These are phyloP conservation scores for Boletus vinaceobasis DNA, from an alignment of 768 basidiomycete genomes.

Conservation along the genomic window DNA sequence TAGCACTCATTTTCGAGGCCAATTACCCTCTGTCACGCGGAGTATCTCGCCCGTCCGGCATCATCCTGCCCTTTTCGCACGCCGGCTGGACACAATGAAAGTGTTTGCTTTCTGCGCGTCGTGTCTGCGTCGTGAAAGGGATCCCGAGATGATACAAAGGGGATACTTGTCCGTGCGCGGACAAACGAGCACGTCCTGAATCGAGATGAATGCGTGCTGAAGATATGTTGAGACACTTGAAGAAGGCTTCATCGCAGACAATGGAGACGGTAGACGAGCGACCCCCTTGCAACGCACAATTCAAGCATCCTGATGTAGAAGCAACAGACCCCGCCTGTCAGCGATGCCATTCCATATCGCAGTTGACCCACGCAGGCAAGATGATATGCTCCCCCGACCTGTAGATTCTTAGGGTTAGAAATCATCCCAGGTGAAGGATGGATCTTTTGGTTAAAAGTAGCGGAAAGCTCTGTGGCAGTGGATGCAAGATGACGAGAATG, in stretches of 20 bases:
- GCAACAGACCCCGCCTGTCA: slow-evolving; percentile 12
- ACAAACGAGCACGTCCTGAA: slow-evolving; percentile 12
- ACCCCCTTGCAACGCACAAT: slow-evolving; percentile 11
- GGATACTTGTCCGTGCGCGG: slow-evolving; percentile 41
- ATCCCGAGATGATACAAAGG: slow-evolving; percentile 52
- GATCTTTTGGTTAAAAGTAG: slow-evolving; percentile 51
- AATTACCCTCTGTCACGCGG: slow-evolving; percentile 11
- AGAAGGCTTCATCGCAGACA: slow-evolving; percentile 40
- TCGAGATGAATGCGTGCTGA: slow-evolving; percentile 46
- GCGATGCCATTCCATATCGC: slow-evolving; percentile 22
- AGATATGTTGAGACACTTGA: slow-evolving; percentile 42
- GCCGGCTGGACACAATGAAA: slow-evolving; percentile 23
- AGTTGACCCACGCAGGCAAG: slow-evolving; percentile 21
- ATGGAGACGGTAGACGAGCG: slow-evolving; percentile 22
- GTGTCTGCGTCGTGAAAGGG: slow-evolving; percentile 31
- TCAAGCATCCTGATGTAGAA: slow-evolving; percentile 1
- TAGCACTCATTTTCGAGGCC: slow-evolving; percentile 25
- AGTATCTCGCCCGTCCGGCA: slow-evolving; percentile 47
- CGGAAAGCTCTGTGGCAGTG: slow-evolving; percentile 30
- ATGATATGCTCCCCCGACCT: slow-evolving; percentile 32
- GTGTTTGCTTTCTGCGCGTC: slow-evolving; percentile 26
- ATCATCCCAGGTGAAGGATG: slow-evolving; percentile 44
- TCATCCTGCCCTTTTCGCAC: slow-evolving; percentile 42
- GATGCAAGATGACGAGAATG: slow-evolving; percentile 28
- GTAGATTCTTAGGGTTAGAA: slow-evolving; percentile 59